These are phyloP conservation scores for Strobilomyces dryophilus DNA, from an alignment of 768 basidiomycete genomes.

Conservation along the genomic window DNA sequence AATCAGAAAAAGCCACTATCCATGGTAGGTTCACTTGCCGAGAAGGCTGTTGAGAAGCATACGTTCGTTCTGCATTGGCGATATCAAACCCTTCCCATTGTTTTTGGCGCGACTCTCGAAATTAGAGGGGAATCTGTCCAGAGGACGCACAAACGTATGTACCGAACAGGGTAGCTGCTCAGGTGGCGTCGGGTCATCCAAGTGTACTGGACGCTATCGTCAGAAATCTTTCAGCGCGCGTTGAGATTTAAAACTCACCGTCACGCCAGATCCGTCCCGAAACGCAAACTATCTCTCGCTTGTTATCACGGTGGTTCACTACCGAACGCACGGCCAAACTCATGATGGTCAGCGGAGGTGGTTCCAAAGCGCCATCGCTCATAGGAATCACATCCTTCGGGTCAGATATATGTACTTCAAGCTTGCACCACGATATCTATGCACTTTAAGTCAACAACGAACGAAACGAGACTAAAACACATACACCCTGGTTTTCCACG, in stretches of 20 bases:
- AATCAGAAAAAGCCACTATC: neutral
- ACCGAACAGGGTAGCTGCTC: constrained; percentile 79
- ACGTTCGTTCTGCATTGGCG: constrained; percentile 75
- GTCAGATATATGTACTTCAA: constrained; percentile 78
- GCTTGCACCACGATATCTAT: constrained; percentile 95
- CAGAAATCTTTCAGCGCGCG: neutral
- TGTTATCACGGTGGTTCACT: constrained; percentile 91
- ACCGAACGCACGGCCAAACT: constrained; percentile 86
- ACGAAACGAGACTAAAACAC: constrained; percentile 20
- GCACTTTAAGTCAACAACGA: neutral
- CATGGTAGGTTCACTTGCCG: constrained; percentile 37
- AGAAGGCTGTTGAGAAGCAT: constrained; percentile 81
- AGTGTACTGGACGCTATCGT: constrained; percentile 50
- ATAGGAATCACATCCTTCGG: constrained; percentile 90
- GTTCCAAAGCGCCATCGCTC: constrained; percentile 67
- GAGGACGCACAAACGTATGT: constrained; percentile 85
- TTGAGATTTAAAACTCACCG: constrained; percentile 34
- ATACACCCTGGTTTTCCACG: constrained; percentile 75
- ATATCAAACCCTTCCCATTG: constrained; percentile 65
- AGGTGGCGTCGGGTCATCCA: constrained; percentile 91
- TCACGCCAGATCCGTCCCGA: constrained; percentile 82
- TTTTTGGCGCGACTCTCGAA: constrained; percentile 70
- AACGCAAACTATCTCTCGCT: constrained; percentile 87
- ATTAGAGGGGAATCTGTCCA: constrained; percentile 80
- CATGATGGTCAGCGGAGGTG: constrained; percentile 87